These are phyloP conservation scores for Wickerhamomyces sp. DNA, from an alignment of 1,139 yeast genomes.

Conservation along the genomic window DNA sequence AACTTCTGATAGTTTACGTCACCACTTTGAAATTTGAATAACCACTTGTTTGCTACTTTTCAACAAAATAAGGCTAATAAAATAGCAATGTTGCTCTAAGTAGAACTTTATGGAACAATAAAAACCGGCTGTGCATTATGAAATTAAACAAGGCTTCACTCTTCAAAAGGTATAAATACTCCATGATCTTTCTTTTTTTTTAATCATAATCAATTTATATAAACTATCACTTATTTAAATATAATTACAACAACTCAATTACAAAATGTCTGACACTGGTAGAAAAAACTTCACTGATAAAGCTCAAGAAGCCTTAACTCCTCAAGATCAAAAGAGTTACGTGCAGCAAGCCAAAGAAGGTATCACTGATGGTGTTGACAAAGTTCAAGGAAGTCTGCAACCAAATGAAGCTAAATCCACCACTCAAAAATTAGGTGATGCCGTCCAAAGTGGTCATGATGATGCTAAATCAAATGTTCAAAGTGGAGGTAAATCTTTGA, in stretches of 20 bases:
- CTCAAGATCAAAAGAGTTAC: constrained; percentile 65
- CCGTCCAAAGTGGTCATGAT: constrained; percentile 44
- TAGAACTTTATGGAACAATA: too few relatives aligned
- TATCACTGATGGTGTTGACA: constrained; percentile 63
- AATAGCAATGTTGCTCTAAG: too few relatives aligned
- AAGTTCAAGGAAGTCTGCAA: constrained; percentile 49
- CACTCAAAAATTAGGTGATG: constrained; percentile 63
- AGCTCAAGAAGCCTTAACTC: constrained; percentile 60
- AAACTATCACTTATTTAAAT: not conserved
- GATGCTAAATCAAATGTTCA: constrained; percentile 37
- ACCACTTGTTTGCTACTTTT: too few relatives aligned
- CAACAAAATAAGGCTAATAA: too few relatives aligned
- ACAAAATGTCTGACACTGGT: constrained; percentile 64
- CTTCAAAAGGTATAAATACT: too few relatives aligned
- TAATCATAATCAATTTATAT: too few relatives aligned
- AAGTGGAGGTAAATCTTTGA: constrained; percentile 33
- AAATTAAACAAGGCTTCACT: too few relatives aligned
- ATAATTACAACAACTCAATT: not conserved
- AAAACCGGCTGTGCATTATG: too few relatives aligned
- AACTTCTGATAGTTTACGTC: too few relatives aligned
- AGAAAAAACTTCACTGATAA: constrained; percentile 75
- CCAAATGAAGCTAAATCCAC: constrained; percentile 67
- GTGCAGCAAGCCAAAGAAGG: constrained; percentile 67
- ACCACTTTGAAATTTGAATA: too few relatives aligned
- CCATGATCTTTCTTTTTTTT: too few relatives aligned